Evolutionary conservation across 805 yeast species (phyloP).

Genomic region (Metschnikowia gelsemii): DNA sequence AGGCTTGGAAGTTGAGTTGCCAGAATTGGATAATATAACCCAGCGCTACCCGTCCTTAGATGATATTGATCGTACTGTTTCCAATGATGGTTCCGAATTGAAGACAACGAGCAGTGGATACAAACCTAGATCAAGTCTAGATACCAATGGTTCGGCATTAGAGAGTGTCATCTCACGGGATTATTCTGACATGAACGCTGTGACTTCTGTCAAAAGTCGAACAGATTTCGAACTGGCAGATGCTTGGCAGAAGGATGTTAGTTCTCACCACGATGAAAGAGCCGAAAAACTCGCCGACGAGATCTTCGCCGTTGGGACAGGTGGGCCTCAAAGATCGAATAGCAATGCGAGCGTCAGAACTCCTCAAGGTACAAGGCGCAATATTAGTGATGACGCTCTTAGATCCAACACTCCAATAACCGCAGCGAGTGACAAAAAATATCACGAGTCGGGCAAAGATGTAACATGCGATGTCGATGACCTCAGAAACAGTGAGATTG

Average conservation of each 20-base stretch:
- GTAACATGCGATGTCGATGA: background rate
- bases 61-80: constrained; percentile 20
- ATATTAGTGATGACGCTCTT: background rate
- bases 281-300: constrained; percentile 42
- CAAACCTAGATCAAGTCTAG: constrained; percentile 4
- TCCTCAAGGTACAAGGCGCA: background rate
- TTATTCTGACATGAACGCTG: background rate
- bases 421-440: background rate
- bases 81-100: constrained; percentile 1
- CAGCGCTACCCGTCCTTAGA: constrained; percentile 54
- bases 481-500: background rate
- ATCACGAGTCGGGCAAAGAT: background rate
- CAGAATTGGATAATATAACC: constrained; percentile 47
- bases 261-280: constrained; percentile 26
- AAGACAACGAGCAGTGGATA: background rate
- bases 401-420: background rate
- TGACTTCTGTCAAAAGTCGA: background rate
- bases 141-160: constrained; percentile 2
- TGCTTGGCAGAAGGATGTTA: constrained; percentile 35
- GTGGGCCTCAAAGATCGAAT: constrained; percentile 6
- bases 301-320: constrained; percentile 33
- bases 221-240: constrained; percentile 23
- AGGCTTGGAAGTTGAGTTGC: constrained; percentile 20
- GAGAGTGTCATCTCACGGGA: constrained; percentile 4
- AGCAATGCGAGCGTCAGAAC: background rate